Evolutionary conservation across 768 basidiomycete genomes (phyloP).

Genomic region (Serpula lacrymans): DNA sequence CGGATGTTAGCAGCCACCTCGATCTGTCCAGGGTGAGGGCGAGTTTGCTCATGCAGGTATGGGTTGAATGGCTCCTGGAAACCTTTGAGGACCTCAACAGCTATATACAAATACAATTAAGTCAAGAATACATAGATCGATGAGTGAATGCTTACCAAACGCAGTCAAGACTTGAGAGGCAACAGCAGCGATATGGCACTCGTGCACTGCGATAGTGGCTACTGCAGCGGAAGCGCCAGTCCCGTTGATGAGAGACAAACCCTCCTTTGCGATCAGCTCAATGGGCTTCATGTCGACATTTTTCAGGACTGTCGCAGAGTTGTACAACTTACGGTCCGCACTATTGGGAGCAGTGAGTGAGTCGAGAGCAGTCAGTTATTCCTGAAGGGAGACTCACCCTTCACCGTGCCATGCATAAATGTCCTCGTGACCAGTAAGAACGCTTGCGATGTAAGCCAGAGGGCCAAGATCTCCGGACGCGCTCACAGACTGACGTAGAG

Average conservation of each 20-base stretch:
- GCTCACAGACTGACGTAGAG: constrained; percentile 73
- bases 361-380: constrained; percentile 55
- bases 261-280: constrained; percentile 61
- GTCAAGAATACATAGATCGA: constrained; percentile 72
- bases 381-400: constrained; percentile 12
- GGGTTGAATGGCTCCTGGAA: constrained; percentile 59
- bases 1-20: constrained; percentile 65
- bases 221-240: constrained; percentile 75
- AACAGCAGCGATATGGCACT: too few relatives aligned
- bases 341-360: constrained; percentile 52
- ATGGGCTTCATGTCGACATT: constrained; percentile 56
- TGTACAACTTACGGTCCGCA: constrained; percentile 46
- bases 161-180: constrained; percentile 71
- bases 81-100: constrained; percentile 72
- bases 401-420: neutral
- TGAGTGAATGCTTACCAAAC: constrained; percentile 55
- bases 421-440: constrained; percentile 46
- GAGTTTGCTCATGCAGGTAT: constrained; percentile 71
- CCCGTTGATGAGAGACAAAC: constrained; percentile 70
- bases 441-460: constrained; percentile 63
- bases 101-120: too few relatives aligned
- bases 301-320: constrained; percentile 49
- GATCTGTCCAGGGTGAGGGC: constrained; percentile 76
- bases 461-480: constrained; percentile 67
- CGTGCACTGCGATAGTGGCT: too few relatives aligned